Evolutionary conservation across 1,284 basidiomycete species (phyloP), one percentile per base, ranked within the genome.

Genomic region (Naganishia cerealis): DNA sequence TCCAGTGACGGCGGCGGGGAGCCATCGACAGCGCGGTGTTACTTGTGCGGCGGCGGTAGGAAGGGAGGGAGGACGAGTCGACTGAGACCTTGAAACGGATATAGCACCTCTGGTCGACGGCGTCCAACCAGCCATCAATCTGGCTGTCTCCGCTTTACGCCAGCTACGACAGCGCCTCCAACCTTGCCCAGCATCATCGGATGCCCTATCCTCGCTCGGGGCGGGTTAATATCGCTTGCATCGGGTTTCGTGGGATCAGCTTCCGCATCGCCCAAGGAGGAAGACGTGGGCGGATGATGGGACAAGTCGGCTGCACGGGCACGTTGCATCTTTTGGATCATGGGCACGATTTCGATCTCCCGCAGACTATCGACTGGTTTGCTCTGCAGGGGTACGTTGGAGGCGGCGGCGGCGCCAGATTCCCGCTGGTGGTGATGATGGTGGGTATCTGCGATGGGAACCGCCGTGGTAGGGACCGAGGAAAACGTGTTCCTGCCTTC

Each of bases 241-340:
- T 50, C 38, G 18, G 24, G 8, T 29, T 54, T 50, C 5, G 21
- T 40, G 5, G 38, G 26, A 29, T 63, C 36, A 13, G 42, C 52
- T 43, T 54, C 63, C 1, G 24, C 63, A 33, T 66, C 54, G 24
- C 16, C 55, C 8, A 54, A 54, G 3, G 29, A 33, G 3, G 6
- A 33, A 3, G 29, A 33, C 29, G 29, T n/a, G n/a, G n/a, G n/a
- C n/a, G n/a, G n/a, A n/a, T n/a, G 29, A 46, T 48, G 53, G 4
- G 46, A 43, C 42, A 57, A 13, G n/a, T 66, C 63, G 54, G 57
- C 54, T 39, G 63, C 54, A 29, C 63, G 24, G 3, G 21, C 38
- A 2, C 53, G 55, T 48, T 66, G 63, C 54, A 66, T 66, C 42
- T 48, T 66, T 38, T 66, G 63, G 6, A 66, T 48, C 54, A 66